Evolutionary conservation across 75 land plant species (phyloP).

Genomic region (Cryptomeria japonica): DNA sequence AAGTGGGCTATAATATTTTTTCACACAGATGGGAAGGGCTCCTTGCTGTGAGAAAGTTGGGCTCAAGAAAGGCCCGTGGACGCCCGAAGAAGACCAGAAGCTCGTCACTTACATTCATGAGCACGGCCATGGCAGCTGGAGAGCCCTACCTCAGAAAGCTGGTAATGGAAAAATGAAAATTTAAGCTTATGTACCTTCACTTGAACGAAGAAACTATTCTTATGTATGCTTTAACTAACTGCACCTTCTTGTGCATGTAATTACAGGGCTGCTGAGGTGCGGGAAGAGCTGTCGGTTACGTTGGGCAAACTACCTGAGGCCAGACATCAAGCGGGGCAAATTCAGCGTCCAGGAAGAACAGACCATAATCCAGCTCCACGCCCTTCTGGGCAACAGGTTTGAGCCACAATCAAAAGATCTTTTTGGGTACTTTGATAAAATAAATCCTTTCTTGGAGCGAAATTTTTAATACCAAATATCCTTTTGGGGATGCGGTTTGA

Average conservation of each 20-base stretch:
- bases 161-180: not conserved
- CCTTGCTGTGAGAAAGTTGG: conserved; percentile 22
- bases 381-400: conserved; percentile 22
- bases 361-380: conserved; percentile 23
- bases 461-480: too few relatives aligned
- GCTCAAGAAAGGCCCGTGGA: conserved; percentile 22
- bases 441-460: too few relatives aligned
- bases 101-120: conserved; percentile 16
- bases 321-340: conserved; percentile 26
- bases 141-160: conserved; percentile 19
- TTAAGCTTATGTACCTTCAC: too few relatives aligned
- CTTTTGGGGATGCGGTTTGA: too few relatives aligned
- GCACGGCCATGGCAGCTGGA: conserved; percentile 23
- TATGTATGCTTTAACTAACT: too few relatives aligned
- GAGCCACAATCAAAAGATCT: not conserved
- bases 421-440: too few relatives aligned
- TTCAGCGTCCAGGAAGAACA: conserved; percentile 19
- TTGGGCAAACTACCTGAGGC: conserved; percentile 27
- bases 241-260: too few relatives aligned
- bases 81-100: conserved; percentile 22
- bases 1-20: not conserved
- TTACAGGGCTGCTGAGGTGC: conserved; percentile 24
- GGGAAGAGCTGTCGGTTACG: conserved; percentile 32
- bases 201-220: too few relatives aligned
- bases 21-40: conserved; percentile 18